Conservation (phyloP, 441 rosid species). For the Erodium moschatum region DNA sequence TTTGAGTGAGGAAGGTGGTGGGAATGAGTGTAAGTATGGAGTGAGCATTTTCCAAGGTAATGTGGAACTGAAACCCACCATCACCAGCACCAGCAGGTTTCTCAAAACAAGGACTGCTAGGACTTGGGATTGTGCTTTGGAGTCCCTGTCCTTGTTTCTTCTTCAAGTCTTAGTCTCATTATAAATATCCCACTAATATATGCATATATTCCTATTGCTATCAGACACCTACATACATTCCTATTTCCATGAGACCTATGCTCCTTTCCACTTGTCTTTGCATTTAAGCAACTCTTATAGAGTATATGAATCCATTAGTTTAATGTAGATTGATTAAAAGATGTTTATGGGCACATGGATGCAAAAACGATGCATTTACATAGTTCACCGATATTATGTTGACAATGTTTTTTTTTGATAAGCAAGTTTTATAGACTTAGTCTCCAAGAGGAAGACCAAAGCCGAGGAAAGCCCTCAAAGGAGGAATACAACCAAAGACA, state of each 20-base stretch:
- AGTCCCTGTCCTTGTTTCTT: constrained; percentile 2
- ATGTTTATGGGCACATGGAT: too few relatives aligned
- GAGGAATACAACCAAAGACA: too few relatives aligned
- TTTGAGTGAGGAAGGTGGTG: neutral
- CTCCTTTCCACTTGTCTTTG: neutral
- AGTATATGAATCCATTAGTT: too few relatives aligned
- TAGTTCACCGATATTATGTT: too few relatives aligned
- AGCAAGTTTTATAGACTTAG: too few relatives aligned
- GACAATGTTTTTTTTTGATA: too few relatives aligned
- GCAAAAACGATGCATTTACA: too few relatives aligned
- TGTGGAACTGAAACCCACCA: constrained; percentile 9
- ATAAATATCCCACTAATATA: neutral
- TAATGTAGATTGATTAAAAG: too few relatives aligned
- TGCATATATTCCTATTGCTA: neutral
- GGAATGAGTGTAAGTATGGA: constrained; percentile 10
- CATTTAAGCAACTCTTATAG: neutral
- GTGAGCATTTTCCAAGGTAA: neutral
- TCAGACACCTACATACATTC: too few relatives aligned
- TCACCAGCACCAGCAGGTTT: neutral
- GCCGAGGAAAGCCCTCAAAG: too few relatives aligned
- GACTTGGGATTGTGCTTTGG: neutral
- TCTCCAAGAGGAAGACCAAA: too few relatives aligned
- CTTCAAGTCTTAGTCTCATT: constrained; percentile 7
- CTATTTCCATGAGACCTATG: neutral
- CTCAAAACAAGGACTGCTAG: constrained; percentile 6